These are phyloP conservation scores for Zygosaccharomyces bailii DNA, from an alignment of 805 yeast species.

Conservation along the genomic window DNA sequence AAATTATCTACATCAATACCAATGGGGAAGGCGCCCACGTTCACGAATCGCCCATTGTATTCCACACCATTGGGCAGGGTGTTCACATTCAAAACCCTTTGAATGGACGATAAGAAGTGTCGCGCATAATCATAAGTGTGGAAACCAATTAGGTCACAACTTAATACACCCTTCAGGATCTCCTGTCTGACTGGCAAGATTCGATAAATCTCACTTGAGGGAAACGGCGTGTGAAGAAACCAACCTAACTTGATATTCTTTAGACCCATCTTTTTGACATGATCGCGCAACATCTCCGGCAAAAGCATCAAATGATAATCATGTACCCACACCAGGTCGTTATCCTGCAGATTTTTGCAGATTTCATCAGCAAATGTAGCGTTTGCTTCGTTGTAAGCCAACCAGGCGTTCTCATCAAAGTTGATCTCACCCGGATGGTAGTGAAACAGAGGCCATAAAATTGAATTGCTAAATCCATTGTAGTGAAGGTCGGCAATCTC, in stretches of 20 bases:
- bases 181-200: constrained; percentile 94
- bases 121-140: constrained; percentile 99
- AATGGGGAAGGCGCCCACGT: constrained; percentile 97
- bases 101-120: constrained; percentile 87
- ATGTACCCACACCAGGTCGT: constrained; percentile 95
- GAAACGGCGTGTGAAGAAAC: constrained; percentile 97
- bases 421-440: constrained; percentile 99
- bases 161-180: constrained; percentile 83
- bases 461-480: constrained; percentile 92
- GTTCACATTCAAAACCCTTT: constrained; percentile 73
- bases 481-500: constrained; percentile 93
- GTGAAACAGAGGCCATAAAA: constrained; percentile 96
- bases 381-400: constrained; percentile 93
- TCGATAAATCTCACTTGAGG: constrained; percentile 92
- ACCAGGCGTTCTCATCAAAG: constrained; percentile 97
- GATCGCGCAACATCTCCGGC: constrained; percentile 77
- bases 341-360: constrained; percentile 64
- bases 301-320: constrained; percentile 95
- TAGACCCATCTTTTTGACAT: constrained; percentile 35
- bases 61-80: constrained; percentile 91
- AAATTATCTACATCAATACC: constrained; percentile 96
- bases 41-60: constrained; percentile 68
- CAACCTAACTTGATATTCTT: constrained; percentile 78
- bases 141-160: constrained; percentile 94
- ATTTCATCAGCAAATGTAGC: constrained; percentile 72